phyloP scores from a whole-genome alignment of 768 basidiomycete species.

The Lyophyllum atratum region DNA sequence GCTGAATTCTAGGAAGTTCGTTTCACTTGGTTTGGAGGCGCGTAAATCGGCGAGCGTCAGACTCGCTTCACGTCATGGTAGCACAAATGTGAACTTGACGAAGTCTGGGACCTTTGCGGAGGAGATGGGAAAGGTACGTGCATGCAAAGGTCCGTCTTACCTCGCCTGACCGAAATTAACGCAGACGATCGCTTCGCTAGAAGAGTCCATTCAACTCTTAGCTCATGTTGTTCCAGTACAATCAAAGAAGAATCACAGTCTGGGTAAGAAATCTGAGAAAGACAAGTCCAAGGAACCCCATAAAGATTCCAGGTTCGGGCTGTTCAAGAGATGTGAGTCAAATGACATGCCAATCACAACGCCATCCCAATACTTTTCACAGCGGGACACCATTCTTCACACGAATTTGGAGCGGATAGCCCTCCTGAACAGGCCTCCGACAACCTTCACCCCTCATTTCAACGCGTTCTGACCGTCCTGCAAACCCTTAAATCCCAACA shows the following conservation, averaged over 20 bases:
- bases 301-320: conserved; percentile 47
- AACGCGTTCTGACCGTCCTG: conserved; percentile 49
- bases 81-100: conserved; percentile 36
- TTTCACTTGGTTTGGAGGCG: conserved; percentile 48
- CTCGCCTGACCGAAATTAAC: neutral
- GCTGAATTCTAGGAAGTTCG: conserved; percentile 54
- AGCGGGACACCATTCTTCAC: conserved; percentile 27
- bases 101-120: conserved; percentile 57
- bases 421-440: conserved; percentile 10
- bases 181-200: conserved; percentile 62
- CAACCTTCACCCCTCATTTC: conserved; percentile 27
- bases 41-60: conserved; percentile 44
- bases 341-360: neutral
- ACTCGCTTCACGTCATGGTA: conserved; percentile 44
- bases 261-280: conserved; percentile 50
- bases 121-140: conserved; percentile 64
- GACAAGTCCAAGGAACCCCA: conserved; percentile 50
- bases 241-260: conserved; percentile 35
- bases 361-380: neutral
- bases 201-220: conserved; percentile 50
- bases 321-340: conserved; percentile 62
- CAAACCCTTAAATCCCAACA: conserved; percentile 64
- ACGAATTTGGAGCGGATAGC: conserved; percentile 20
- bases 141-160: conserved; percentile 40
- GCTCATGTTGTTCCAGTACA: conserved; percentile 37